phyloP scores from a whole-genome alignment of 1,284 basidiomycete species.

The Microbotryum lychnidis-dioicae region DNA sequence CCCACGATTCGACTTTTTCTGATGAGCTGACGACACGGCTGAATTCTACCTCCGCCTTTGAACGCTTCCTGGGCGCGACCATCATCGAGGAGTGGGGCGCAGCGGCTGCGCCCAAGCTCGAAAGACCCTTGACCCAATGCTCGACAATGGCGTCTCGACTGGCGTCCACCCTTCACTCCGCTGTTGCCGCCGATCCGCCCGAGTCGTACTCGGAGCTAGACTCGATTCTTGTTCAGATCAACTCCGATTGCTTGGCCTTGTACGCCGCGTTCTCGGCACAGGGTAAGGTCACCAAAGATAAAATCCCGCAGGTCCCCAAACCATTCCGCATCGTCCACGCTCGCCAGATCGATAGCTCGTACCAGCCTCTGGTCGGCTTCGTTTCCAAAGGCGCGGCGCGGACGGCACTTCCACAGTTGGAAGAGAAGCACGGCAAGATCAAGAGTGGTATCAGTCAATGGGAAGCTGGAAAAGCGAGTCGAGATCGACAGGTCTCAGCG shows the following conservation, averaged over 20 bases:
- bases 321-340: constrained; percentile 76
- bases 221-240: constrained; percentile 67
- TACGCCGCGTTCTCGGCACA: constrained; percentile 72
- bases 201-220: constrained; percentile 88
- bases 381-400: constrained; percentile 57
- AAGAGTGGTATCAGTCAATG: constrained; percentile 68
- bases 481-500: constrained; percentile 81
- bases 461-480: constrained; percentile 65
- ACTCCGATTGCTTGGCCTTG: constrained; percentile 69
- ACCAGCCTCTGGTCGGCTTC: constrained; percentile 51
- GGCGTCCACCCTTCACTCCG: constrained; percentile 55
- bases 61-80: constrained; percentile 74
- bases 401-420: constrained; percentile 58
- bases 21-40: constrained; percentile 69
- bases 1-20: constrained; percentile 38
- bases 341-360: constrained; percentile 63
- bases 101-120: constrained; percentile 23
- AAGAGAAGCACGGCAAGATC: constrained; percentile 67
- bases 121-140: constrained; percentile 6
- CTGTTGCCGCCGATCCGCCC: constrained; percentile 49
- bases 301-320: constrained; percentile 72
- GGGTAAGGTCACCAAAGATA: constrained; percentile 71
- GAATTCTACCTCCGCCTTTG: constrained; percentile 80
- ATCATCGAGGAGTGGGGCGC: constrained; percentile 88
- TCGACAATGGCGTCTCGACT: constrained; percentile 37